phyloP scores from a whole-genome alignment of 2,329 filamentous ascomycete species.

The Colletotrichum horii region DNA sequence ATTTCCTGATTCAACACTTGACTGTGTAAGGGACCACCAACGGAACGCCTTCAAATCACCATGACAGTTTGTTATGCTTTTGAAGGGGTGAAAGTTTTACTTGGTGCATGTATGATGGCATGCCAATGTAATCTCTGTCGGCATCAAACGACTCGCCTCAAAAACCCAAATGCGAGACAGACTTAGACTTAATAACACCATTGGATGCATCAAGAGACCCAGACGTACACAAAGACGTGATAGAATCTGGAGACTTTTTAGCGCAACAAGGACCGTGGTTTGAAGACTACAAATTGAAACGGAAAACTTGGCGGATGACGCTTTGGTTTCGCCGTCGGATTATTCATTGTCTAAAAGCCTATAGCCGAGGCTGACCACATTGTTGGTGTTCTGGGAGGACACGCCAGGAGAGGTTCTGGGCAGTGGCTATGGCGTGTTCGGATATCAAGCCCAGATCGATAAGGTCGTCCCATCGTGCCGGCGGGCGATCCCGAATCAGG shows the following conservation, averaged over 20 bases:
- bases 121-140: too few species aligned
- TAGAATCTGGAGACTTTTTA: background rate
- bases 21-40: too few species aligned
- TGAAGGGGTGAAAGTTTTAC: too few species aligned
- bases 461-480: slow-evolving; percentile 3
- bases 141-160: too few species aligned
- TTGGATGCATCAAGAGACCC: background rate
- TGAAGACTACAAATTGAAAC: background rate
- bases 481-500: slow-evolving; percentile 8
- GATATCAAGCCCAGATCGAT: slow-evolving; percentile 3
- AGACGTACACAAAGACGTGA: background rate
- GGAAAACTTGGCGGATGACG: background rate
- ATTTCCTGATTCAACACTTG: too few species aligned
- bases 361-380: background rate
- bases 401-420: background rate
- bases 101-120: too few species aligned
- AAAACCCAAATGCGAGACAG: too few species aligned
- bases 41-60: too few species aligned
- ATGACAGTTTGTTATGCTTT: too few species aligned
- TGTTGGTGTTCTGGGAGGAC: background rate
- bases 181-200: background rate
- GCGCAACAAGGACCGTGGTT: background rate
- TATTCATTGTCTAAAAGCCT: background rate
- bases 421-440: background rate
- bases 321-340: background rate